These are phyloP conservation scores for Dictyostelium brefeldianum DNA, from an alignment of 78 protist genomes.

Conservation along the genomic window DNA sequence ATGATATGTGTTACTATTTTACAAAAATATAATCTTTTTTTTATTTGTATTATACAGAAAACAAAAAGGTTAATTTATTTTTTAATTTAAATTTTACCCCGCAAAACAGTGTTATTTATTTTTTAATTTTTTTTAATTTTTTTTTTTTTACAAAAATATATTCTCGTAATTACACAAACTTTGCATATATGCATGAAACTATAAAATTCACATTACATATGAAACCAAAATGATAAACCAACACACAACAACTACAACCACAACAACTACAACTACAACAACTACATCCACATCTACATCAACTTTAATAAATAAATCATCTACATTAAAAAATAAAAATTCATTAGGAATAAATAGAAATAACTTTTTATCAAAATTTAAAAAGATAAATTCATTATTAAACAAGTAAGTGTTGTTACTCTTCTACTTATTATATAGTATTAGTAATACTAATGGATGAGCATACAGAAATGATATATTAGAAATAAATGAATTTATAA, in stretches of 20 bases:
- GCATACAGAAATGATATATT: background rate
- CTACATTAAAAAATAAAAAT: background rate
- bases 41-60: no score
- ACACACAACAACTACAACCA: background rate
- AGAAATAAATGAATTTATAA: background rate
- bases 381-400: constrained; percentile 5
- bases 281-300: background rate
- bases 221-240: background rate
- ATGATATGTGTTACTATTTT: no score
- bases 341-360: background rate
- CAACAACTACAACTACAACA: background rate
- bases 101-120: no score
- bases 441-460: background rate
- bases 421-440: background rate
- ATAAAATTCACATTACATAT: background rate
- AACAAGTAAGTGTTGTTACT: background rate
- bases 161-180: background rate
- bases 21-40: no score
- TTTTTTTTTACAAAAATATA: no score
- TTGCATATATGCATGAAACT: background rate
- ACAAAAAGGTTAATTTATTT: no score
- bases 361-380: constrained; percentile 2
- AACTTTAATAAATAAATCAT: background rate
- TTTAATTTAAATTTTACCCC: no score
- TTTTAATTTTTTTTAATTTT: no score